Base-by-base conservation (phyloP, 164 flowering plant species). In the Tinospora cordifolia region DNA sequence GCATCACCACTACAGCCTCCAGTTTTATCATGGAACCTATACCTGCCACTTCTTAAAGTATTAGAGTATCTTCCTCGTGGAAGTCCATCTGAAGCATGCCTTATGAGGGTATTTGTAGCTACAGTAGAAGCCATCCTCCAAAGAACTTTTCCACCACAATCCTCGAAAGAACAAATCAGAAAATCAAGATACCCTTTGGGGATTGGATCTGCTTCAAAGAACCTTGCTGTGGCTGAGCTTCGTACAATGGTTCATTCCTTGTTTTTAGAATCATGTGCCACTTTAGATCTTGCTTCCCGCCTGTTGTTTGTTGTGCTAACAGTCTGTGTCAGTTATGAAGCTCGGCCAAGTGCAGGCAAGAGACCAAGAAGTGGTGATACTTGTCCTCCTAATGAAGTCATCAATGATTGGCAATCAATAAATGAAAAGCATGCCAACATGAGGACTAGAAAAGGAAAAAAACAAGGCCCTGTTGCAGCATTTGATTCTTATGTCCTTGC, bases 51-150 rank as follows among this genome's bases (percentile, higher is more conserved):
- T 39, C 91, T 93, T 34, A 93, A 91, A 79, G 97, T 93, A 51
- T 83, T 93, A 59, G 96, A 93, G 75, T 90, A 91, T 81, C 98
- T 93, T 78, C 98, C 98, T 74, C 91, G 94, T 62, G 98, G 98
- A 72, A 87, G 97, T 70, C 97, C 98, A 27, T 90, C 98, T 34
- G 98, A 93, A 85, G 95, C 98, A 68, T 90, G 96, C 76, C 93
- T 93, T 34, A 89, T 93, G 94, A 91, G 89, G 73, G 91, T 93
- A 70, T 93, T 93, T 87, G 96, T 90, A 73, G 98, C 97, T 26
- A 91, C 97, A 40, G 98, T 93, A 27, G 97, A 93, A 81, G 90
- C 96, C 39, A 84, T 93, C 75, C 90, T 93, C 39, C 86, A 82
- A 66, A 83, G 98, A 79, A 91, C 97, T 46, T 91, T 91, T 79